A percentile compares a stretch with the other conserved stretches of the same genome.
These are phyloP conservation scores for Ramichloridium luteum DNA, from an alignment of 2,329 filamentous ascomycete genomes.

Conservation along the genomic window DNA sequence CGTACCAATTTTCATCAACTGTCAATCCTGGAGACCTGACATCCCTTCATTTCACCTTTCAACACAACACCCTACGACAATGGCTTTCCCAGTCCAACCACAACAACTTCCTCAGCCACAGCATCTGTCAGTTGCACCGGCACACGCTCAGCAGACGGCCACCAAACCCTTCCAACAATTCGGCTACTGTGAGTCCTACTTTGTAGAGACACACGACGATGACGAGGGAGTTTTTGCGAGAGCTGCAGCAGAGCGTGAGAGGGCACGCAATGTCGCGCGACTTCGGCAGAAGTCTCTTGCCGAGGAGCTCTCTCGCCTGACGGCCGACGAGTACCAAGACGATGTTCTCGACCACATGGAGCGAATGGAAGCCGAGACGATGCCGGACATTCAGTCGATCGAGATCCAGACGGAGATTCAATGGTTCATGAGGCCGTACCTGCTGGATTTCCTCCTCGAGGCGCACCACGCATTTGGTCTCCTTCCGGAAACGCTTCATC, in stretches of 20 bases:
- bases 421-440: constrained; percentile 98
- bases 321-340: constrained; percentile 83
- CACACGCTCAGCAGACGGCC: too few species aligned
- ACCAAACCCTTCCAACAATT: constrained; percentile 39
- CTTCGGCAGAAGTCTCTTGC: constrained; percentile 80
- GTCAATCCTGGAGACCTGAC: constrained; percentile 38
- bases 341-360: constrained; percentile 91
- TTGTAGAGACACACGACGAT: constrained; percentile 49
- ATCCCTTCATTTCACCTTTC: constrained; percentile 28
- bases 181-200: constrained; percentile 56
- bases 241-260: constrained; percentile 59
- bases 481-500: constrained; percentile 86
- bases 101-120: constrained; percentile 15
- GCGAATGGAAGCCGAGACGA: constrained; percentile 87
- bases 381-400: constrained; percentile 93
- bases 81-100: constrained; percentile 39
- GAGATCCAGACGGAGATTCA: constrained; percentile 99
- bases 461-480: constrained; percentile 91
- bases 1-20: constrained; percentile 13
- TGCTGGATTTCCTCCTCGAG: constrained; percentile 96
- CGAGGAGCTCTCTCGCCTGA: constrained; percentile 73
- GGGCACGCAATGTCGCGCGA: constrained; percentile 64
- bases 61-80: constrained; percentile 30
- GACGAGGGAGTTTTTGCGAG: constrained; percentile 41
- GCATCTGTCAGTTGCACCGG: constrained; percentile 4